phyloP scores from a whole-genome alignment of 192 early-diverging fungal genomes.

The Coemansia sp. region DNA sequence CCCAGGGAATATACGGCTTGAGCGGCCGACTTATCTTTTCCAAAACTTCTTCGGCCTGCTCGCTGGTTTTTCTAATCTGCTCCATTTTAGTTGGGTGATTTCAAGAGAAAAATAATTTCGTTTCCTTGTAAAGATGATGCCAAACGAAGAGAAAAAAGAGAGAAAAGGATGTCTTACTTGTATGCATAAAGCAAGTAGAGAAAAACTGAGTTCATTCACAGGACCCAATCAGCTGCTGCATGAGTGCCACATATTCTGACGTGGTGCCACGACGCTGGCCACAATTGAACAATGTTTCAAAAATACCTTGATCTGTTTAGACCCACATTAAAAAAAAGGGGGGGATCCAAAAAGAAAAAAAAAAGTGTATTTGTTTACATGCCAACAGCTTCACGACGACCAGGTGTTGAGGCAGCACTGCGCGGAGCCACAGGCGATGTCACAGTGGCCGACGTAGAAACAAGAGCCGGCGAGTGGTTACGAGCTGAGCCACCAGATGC shows the following conservation, averaged over 20 bases:
- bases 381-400: slow-evolving; percentile 41
- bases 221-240: slow-evolving; percentile 1
- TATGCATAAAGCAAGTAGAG: background rate
- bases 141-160: background rate
- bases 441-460: slow-evolving; percentile 11
- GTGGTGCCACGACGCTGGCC: slow-evolving; percentile 10
- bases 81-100: slow-evolving; percentile 26
- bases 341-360: background rate
- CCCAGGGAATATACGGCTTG: slow-evolving; percentile 89
- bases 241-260: background rate
- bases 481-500: slow-evolving; percentile 12
- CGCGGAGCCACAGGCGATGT: slow-evolving; percentile 48
- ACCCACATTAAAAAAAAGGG: no score
- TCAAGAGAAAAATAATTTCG: background rate
- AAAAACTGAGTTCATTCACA: background rate
- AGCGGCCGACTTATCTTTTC: slow-evolving; percentile 76
- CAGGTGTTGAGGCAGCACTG: slow-evolving; percentile 53
- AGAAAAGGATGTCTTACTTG: background rate
- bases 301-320: background rate
- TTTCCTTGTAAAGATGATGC: no score
- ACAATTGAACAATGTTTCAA: slow-evolving; percentile 5
- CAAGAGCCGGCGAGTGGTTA: slow-evolving; percentile 29
- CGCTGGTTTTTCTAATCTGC: slow-evolving; percentile 51
- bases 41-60: slow-evolving; percentile 75
- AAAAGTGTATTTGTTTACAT: slow-evolving; percentile 10